These are phyloP conservation scores for Solanum peruvianum DNA, from an alignment of 257 asterid species.

Conservation along the genomic window DNA sequence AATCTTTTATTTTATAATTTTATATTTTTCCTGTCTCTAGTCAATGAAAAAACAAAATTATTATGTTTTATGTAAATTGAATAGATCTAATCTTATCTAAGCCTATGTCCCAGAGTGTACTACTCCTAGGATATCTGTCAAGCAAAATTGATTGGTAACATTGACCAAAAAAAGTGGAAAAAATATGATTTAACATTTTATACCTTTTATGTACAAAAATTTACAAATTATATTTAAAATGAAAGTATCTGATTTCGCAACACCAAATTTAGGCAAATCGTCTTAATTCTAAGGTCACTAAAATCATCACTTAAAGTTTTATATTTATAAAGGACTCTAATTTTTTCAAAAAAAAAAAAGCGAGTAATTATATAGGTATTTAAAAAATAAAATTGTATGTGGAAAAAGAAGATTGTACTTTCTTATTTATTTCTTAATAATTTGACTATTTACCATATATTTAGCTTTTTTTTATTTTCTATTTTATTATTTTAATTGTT, in stretches of 20 bases:
- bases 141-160: neutral
- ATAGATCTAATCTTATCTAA: neutral
- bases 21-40: neutral
- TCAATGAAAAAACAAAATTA: neutral
- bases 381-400: neutral
- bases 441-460: no score
- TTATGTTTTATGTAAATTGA: neutral
- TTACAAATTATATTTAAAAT: no score
- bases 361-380: no score
- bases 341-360: no score
- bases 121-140: neutral
- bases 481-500: neutral
- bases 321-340: no score
- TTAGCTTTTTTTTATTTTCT: no score
- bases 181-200: neutral
- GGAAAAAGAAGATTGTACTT: neutral
- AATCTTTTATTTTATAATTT: neutral
- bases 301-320: accelerated
- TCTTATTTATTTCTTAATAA: no score
- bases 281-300: no score
- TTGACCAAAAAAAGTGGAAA: no score
- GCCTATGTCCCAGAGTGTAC: neutral
- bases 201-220: no score
- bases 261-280: neutral
- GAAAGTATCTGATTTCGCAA: no score